Conservation (phyloP, 768 basidiomycete species). For the Leccinum truebloodii region DNA sequence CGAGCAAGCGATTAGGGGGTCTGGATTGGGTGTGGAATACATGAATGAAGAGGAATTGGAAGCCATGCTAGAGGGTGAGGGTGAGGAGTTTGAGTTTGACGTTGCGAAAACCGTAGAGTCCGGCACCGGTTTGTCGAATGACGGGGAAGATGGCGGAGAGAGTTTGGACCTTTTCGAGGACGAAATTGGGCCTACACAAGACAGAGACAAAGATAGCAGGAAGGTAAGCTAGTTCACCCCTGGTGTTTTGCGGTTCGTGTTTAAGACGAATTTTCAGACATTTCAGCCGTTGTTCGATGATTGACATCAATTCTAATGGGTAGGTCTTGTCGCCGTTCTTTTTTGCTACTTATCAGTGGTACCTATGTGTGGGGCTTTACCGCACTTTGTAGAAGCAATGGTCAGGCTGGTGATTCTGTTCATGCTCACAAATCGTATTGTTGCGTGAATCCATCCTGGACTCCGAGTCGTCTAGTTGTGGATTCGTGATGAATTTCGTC, state of each 20-base stretch:
- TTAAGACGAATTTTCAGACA: slow-evolving; percentile 14
- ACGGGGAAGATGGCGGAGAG: slow-evolving; percentile 15
- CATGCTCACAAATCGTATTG: too few species aligned
- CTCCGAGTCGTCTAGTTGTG: too few species aligned
- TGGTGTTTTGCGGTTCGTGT: background rate
- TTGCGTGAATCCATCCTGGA: too few species aligned
- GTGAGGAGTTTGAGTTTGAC: slow-evolving; percentile 34
- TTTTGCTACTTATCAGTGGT: background rate
- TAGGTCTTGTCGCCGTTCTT: background rate
- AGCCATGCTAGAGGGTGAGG: slow-evolving; percentile 41
- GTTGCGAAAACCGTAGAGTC: slow-evolving; percentile 8
- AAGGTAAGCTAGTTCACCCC: slow-evolving; percentile 24
- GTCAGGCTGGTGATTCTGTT: too few species aligned
- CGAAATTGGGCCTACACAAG: slow-evolving; percentile 36
- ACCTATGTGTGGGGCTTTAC: background rate
- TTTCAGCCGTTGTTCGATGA: slow-evolving; percentile 38
- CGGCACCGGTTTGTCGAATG: background rate
- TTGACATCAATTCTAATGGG: slow-evolving; percentile 11
- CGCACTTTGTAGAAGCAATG: too few species aligned
- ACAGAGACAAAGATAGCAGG: slow-evolving; percentile 18
- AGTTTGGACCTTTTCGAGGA: slow-evolving; percentile 35
- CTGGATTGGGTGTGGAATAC: slow-evolving; percentile 66
- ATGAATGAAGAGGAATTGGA: slow-evolving; percentile 65
- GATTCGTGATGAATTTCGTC: too few species aligned
- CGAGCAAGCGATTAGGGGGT: slow-evolving; percentile 51